These are phyloP conservation scores for Glaciozyma martinii DNA, from an alignment of 768 basidiomycete species.

Conservation along the genomic window DNA sequence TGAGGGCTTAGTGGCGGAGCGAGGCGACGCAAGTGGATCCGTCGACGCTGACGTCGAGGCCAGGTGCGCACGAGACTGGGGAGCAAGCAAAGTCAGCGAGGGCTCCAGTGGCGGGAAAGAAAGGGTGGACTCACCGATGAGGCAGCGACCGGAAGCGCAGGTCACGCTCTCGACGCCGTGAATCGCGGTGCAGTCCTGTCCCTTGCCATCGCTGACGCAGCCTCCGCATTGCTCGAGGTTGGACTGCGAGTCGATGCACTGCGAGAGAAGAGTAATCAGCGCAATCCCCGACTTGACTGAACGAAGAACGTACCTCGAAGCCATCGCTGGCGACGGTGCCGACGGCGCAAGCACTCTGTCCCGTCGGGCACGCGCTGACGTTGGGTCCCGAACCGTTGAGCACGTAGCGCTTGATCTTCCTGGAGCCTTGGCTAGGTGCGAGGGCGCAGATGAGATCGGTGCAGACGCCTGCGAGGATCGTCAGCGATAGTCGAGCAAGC, in stretches of 20 bases:
- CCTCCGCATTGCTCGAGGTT: constrained; percentile 70
- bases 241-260: constrained; percentile 50
- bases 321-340: constrained; percentile 9
- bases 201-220: constrained; percentile 50
- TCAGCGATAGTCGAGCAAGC: background rate
- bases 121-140: constrained; percentile 5
- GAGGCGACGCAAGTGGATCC: too few species aligned
- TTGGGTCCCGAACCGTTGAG: background rate
- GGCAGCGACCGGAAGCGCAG: constrained; percentile 14
- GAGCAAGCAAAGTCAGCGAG: too few species aligned
- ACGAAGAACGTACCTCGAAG: constrained; percentile 13
- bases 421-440: constrained; percentile 4
- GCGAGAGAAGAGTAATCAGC: background rate
- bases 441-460: constrained; percentile 1
- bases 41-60: too few species aligned
- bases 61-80: too few species aligned
- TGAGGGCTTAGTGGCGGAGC: too few species aligned
- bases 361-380: constrained; percentile 16
- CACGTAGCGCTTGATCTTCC: constrained; percentile 12
- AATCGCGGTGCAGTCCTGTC: constrained; percentile 65
- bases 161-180: constrained; percentile 52
- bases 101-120: too few species aligned
- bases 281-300: background rate
- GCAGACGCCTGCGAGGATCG: constrained; percentile 9
- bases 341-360: constrained; percentile 18